Conservation (phyloP, 495 filamentous ascomycete genomes). For the Penicillium bialowiezense region DNA sequence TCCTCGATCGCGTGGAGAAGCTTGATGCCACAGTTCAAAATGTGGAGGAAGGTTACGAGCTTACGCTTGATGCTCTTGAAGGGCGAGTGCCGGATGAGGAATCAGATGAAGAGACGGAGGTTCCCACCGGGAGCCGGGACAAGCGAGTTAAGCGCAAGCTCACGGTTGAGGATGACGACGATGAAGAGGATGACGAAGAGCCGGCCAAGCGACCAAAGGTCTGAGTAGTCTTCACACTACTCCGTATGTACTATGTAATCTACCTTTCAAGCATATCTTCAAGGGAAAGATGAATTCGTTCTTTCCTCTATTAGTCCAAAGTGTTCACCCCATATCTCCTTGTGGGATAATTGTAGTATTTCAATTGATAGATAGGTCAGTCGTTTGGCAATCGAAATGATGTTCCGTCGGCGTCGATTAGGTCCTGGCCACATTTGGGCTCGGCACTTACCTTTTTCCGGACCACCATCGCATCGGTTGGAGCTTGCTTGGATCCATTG, state of each 20-base stretch:
- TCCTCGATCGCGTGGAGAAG: constrained; percentile 72
- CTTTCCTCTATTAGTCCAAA: neutral
- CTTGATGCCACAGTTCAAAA: constrained; percentile 72
- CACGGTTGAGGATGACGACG: constrained; percentile 45
- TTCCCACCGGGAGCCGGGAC: constrained; percentile 26
- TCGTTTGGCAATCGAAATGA: no score
- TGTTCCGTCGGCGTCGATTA: no score
- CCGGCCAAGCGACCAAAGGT: constrained; percentile 38
- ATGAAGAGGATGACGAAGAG: constrained; percentile 36
- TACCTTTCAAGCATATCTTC: constrained; percentile 7
- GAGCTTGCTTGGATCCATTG: constrained; percentile 25
- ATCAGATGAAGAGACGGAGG: constrained; percentile 12
- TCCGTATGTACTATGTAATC: constrained; percentile 21
- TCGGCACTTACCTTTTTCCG: constrained; percentile 36
- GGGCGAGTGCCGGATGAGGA: constrained; percentile 31
- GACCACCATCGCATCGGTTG: constrained; percentile 28
- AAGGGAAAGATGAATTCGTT: neutral
- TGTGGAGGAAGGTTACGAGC: constrained; percentile 80
- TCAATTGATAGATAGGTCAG: no score
- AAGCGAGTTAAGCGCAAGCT: constrained; percentile 47
- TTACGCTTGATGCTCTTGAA: constrained; percentile 55
- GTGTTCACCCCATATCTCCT: no score
- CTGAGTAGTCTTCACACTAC: constrained; percentile 8
- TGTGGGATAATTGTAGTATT: no score
- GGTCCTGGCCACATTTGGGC: constrained; percentile 7